Evolutionary conservation across 176 grass and related monocot species (phyloP).

Genomic region (Rhynchospora tenuis): DNA sequence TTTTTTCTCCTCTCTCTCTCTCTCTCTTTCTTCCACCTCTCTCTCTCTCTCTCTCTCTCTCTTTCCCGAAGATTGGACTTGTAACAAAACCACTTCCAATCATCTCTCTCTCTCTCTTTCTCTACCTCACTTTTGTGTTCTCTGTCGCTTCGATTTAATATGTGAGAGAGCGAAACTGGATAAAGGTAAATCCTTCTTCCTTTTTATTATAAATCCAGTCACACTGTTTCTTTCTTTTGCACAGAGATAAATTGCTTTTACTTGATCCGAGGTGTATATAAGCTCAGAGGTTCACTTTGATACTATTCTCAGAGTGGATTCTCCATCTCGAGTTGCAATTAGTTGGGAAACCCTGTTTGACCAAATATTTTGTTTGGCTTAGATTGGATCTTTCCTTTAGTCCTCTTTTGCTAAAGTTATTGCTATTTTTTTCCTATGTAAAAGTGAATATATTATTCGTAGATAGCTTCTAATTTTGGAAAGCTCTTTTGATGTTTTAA

Average conservation of each 20-base stretch:
- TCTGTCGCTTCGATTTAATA: background rate
- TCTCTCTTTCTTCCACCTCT: background rate
- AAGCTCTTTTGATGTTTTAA: background rate
- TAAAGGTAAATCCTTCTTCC: slow-evolving; percentile 11
- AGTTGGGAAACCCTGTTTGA: background rate
- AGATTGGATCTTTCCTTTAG: slow-evolving; percentile 10
- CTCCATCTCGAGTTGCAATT: background rate
- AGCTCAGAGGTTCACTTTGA: background rate
- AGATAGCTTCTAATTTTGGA: slow-evolving; percentile 18
- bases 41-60: slow-evolving; percentile 11
- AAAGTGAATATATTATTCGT: background rate
- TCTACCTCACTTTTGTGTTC: background rate
- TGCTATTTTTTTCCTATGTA: background rate
- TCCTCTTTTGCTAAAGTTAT: background rate
- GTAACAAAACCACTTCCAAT: background rate
- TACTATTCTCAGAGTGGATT: background rate
- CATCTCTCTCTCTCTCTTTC: slow-evolving; percentile 6
- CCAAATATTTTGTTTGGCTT: background rate
- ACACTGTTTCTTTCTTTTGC: background rate
- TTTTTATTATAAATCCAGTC: slow-evolving; percentile 10
- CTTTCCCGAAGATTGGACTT: slow-evolving; percentile 4
- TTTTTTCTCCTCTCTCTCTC: slow-evolving; percentile 2
- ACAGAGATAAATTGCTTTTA: background rate
- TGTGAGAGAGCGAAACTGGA: background rate
- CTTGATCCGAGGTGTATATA: background rate